These are phyloP conservation scores for Claviceps cyperi DNA, from an alignment of 2,329 filamentous ascomycete species.

Conservation along the genomic window DNA sequence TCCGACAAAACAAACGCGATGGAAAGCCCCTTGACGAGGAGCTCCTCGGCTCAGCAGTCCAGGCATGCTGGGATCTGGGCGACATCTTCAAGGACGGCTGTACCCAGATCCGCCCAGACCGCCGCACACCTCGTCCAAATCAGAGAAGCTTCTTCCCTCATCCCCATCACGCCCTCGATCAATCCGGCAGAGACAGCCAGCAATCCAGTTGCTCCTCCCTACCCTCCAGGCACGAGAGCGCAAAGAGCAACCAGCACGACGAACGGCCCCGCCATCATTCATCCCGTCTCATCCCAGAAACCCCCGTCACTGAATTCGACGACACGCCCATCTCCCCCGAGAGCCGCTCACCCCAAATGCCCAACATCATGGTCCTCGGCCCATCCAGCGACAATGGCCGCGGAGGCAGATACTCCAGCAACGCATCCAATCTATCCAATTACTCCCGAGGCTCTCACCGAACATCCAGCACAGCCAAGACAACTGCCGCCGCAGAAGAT, in stretches of 20 bases:
- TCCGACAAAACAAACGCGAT: conserved; percentile 69
- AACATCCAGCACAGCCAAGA: conserved; percentile 59
- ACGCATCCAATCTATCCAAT: conserved; percentile 61
- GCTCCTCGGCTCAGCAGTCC: conserved; percentile 71
- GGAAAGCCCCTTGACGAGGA: conserved; percentile 65
- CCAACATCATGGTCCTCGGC: conserved; percentile 79
- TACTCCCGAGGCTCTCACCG: conserved; percentile 58
- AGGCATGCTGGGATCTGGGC: conserved; percentile 89
- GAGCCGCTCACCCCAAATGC: conserved; percentile 57
- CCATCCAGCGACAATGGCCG: conserved; percentile 44
- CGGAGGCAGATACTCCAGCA: conserved; percentile 67
- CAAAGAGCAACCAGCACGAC: conserved; percentile 30
- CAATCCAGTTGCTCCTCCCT: conserved; percentile 36
- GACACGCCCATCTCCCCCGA: conserved; percentile 76
- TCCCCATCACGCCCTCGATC: conserved; percentile 32
- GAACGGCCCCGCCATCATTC: conserved; percentile 30
- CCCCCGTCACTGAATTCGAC: conserved; percentile 88
- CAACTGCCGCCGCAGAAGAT: conserved; percentile 55
- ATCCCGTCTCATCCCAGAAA: conserved; percentile 54
- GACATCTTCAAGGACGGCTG: conserved; percentile 87
- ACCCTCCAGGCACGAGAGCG: conserved; percentile 38
- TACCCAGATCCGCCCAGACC: conserved; percentile 75
- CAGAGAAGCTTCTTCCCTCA: conserved; percentile 55
- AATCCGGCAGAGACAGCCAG: conserved; percentile 31
- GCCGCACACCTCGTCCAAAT: conserved; percentile 69